These are phyloP conservation scores for Penicillium angulare DNA, from an alignment of 495 filamentous ascomycete genomes.

Conservation along the genomic window DNA sequence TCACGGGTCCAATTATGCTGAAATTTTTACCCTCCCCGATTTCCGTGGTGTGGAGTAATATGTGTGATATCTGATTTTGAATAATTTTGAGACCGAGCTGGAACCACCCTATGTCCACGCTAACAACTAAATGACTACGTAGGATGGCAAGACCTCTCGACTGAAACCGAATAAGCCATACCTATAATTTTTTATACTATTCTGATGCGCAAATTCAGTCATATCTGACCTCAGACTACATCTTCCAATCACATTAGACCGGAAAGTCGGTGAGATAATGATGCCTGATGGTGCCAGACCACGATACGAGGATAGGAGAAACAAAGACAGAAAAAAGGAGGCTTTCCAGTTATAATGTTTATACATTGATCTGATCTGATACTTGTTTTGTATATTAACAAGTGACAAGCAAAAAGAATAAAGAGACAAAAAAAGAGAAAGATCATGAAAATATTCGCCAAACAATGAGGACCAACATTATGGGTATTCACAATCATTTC, in stretches of 20 bases:
- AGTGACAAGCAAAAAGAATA: slow-evolving; percentile 16
- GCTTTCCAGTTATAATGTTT: slow-evolving; percentile 4
- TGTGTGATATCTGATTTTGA: too few species aligned
- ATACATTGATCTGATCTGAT: slow-evolving; percentile 11
- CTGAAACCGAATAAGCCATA: too few species aligned
- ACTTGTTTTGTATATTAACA: slow-evolving; percentile 22
- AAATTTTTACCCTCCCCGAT: too few species aligned
- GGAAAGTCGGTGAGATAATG: slow-evolving; percentile 6
- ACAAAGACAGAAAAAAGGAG: neutral
- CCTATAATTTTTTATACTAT: too few species aligned
- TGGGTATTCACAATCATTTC: slow-evolving; percentile 38
- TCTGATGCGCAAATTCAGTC: neutral
- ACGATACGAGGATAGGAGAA: neutral
- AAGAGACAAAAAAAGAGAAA: slow-evolving; percentile 7
- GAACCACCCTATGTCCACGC: too few species aligned
- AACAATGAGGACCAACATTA: slow-evolving; percentile 28
- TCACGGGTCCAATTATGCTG: too few species aligned
- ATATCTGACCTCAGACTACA: neutral
- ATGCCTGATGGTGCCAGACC: slow-evolving; percentile 7
- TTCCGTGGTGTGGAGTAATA: too few species aligned
- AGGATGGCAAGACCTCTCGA: too few species aligned
- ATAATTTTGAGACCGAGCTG: too few species aligned
- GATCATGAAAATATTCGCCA: slow-evolving; percentile 30
- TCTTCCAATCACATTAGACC: neutral
- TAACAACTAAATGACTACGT: too few species aligned